Base-by-base conservation (phyloP, 2,329 filamentous ascomycete genomes). In the Ceratocystis harringtonii region DNA sequence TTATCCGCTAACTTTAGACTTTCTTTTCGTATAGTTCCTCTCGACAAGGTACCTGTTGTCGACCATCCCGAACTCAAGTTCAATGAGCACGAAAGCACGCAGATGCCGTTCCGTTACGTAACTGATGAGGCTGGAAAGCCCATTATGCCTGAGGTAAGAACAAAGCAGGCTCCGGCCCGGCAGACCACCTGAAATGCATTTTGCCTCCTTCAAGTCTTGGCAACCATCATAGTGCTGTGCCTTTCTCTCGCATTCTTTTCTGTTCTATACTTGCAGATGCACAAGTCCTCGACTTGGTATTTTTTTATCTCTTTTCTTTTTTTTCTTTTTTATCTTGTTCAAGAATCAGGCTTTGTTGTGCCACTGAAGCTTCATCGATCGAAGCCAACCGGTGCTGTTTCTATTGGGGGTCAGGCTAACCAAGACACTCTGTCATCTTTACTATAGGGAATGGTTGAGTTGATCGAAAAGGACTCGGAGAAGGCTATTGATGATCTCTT, bases 21-120 rank as follows among this genome's bases (percentile, higher is more conserved):
- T 44, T 2, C 52, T 12, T 12, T 12, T 17, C 28, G 45, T 19
- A 57, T 70, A 96, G 91, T 87, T 45, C 81, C 88, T 0, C 78
- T 99, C 60, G 84, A 88, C 65, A 79, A 91, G 69, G 87, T 99
- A 43, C 80, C 85, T 1, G 96, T 94, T 73, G 75, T 94, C 43
- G 92, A 97, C 73, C 86, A 89, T 72, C 94, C 94, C 0, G 92
- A 97, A 73, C 82, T 99, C 72, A 86, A 86, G 72, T 87, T 97
- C 74, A 90, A 89, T 74, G 86, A 94, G 73, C 87, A 95, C 72
- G 94, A 99, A 77, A 94, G 89, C 74, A 96, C 92, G 0, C 82
- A 96, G 75, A 97, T 99, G 94, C 94, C 94, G 0, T 99, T 99
- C 76, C 89, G 94, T 70, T 99, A 99, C 73, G 92, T 99, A 62